Percentiles rank a stretch among this genome's conserved stretches.
Conservation (phyloP, 2,329 filamentous ascomycete species). For the Colletotrichum plurivorum region DNA sequence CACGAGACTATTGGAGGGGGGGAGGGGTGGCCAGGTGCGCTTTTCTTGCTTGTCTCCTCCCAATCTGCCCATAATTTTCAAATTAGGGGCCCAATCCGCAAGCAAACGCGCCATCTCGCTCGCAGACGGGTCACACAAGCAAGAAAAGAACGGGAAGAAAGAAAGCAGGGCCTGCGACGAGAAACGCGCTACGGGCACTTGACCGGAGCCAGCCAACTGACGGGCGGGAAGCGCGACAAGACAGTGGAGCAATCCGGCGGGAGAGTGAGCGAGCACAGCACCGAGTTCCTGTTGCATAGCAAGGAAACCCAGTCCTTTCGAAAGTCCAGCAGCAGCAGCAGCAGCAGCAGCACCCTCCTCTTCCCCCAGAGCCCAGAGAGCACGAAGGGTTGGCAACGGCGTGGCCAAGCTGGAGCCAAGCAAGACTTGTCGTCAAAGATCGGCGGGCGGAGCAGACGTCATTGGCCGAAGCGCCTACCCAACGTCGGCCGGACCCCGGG, state of each 20-base stretch:
- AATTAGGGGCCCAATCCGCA: background rate
- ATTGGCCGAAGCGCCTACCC: slow-evolving; percentile 36
- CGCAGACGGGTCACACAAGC: slow-evolving; percentile 11
- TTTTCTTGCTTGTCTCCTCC: slow-evolving; percentile 5
- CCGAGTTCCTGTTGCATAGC: too few relatives aligned
- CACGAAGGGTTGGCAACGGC: slow-evolving; percentile 27
- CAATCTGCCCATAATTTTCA: background rate
- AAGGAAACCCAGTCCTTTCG: background rate
- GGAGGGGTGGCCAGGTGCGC: background rate
- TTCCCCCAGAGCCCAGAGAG: background rate
- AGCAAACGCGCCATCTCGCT: background rate
- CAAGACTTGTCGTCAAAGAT: slow-evolving; percentile 41
- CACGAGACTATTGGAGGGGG: slow-evolving; percentile 6
- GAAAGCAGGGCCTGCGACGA: slow-evolving; percentile 9
- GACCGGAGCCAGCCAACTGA: slow-evolving; percentile 14
- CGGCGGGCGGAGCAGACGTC: slow-evolving; percentile 37
- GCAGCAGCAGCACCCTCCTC: background rate
- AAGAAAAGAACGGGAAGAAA: slow-evolving; percentile 1
- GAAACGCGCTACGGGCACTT: slow-evolving; percentile 29
- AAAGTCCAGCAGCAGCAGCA: slow-evolving; percentile 4
- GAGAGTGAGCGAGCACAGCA: background rate
- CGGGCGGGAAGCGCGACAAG: slow-evolving; percentile 5
- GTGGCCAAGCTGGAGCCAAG: slow-evolving; percentile 28
- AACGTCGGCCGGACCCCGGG: slow-evolving; percentile 36
- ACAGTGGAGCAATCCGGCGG: slow-evolving; percentile 13